phyloP scores from a whole-genome alignment of 1,284 basidiomycete genomes.

The Microbotryum saponariae region DNA sequence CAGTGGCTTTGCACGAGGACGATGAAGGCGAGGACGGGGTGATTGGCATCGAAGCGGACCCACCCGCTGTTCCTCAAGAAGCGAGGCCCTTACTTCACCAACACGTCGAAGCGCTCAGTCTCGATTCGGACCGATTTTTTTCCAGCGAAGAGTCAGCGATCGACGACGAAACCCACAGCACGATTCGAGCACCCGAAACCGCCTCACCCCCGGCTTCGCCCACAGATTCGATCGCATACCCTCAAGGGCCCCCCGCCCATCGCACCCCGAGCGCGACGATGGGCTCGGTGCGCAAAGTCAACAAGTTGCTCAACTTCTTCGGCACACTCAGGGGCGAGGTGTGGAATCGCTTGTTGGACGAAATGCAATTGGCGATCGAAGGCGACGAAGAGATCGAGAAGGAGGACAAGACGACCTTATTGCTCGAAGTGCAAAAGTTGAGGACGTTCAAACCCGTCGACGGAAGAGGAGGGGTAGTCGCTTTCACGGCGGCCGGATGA shows the following conservation, averaged over 20 bases:
- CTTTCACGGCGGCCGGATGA: too few species aligned
- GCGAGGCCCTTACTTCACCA: not conserved
- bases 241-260: not conserved
- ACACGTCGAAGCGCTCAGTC: not conserved
- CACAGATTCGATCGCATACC: not conserved
- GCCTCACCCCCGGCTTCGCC: not conserved
- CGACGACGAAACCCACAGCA: not conserved
- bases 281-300: constrained; percentile 15
- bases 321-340: constrained; percentile 24
- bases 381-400: constrained; percentile 21
- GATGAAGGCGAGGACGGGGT: not conserved
- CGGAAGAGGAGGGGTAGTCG: not conserved
- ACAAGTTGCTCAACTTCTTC: constrained; percentile 17
- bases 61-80: not conserved
- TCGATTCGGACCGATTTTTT: not conserved
- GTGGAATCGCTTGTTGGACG: constrained; percentile 20
- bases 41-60: not conserved
- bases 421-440: constrained; percentile 10
- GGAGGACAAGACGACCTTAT: constrained; percentile 18
- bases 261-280: not conserved
- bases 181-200: not conserved
- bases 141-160: not conserved
- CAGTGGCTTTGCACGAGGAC: not conserved
- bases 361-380: constrained; percentile 12
- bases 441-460: not conserved